phyloP scores from a whole-genome alignment of 768 basidiomycete species.

The Butyriboletus loyo region DNA sequence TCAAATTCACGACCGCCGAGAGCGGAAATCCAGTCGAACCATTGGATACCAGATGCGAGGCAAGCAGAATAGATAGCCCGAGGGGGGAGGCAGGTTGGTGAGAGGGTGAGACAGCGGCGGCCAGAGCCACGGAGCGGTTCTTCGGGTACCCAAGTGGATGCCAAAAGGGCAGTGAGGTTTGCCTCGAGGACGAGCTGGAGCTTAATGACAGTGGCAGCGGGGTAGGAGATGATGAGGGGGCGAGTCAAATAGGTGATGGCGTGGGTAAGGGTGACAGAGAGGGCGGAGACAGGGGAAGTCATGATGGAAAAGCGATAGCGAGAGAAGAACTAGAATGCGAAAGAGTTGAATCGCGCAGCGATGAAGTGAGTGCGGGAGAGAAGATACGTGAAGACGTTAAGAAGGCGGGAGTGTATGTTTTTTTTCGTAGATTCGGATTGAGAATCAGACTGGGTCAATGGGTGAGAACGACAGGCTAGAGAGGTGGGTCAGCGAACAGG shows the following conservation, averaged over 20 bases:
- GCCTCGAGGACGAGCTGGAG: slow-evolving; percentile 71
- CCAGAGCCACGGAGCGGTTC: slow-evolving; percentile 69
- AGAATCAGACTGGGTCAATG: slow-evolving; percentile 19
- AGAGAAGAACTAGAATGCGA: slow-evolving; percentile 19
- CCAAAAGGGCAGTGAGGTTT: slow-evolving; percentile 68
- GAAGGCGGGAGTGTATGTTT: slow-evolving; percentile 4
- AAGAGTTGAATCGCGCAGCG: slow-evolving; percentile 32
- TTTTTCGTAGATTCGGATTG: slow-evolving; percentile 17
- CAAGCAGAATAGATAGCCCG: slow-evolving; percentile 71
- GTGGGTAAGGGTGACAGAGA: slow-evolving; percentile 69
- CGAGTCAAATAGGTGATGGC: slow-evolving; percentile 72
- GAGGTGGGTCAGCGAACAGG: slow-evolving; percentile 7
- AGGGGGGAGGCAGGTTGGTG: slow-evolving; percentile 66
- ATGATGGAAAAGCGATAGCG: slow-evolving; percentile 11
- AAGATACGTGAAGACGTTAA: slow-evolving; percentile 27
- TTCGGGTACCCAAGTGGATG: slow-evolving; percentile 59
- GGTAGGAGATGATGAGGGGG: slow-evolving; percentile 54
- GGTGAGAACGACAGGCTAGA: slow-evolving; percentile 25
- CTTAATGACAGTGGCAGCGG: slow-evolving; percentile 61
- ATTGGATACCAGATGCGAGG: slow-evolving; percentile 64
- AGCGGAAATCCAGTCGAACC: slow-evolving; percentile 75
- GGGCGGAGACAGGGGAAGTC: slow-evolving; percentile 42
- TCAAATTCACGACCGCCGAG: slow-evolving; percentile 73
- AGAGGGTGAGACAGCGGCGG: slow-evolving; percentile 71
- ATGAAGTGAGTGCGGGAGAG: slow-evolving; percentile 24